Percentiles rank a stretch among this genome's conserved stretches.
These are phyloP conservation scores for Nothophytophthora sp. DNA, from an alignment of 352 stramenopile species.

Conservation along the genomic window DNA sequence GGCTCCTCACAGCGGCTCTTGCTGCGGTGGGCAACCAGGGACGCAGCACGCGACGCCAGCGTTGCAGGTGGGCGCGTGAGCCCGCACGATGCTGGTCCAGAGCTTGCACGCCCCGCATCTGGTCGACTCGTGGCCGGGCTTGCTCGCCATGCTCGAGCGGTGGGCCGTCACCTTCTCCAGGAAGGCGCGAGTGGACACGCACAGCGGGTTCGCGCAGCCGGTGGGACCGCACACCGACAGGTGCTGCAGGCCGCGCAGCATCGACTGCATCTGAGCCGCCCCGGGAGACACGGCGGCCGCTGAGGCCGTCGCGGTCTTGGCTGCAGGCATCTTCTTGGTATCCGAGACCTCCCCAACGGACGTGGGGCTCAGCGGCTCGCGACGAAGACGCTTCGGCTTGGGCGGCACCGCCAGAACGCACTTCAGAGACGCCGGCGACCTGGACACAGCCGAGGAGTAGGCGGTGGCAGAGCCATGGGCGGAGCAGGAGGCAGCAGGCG, in stretches of 20 bases:
- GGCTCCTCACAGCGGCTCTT: neutral
- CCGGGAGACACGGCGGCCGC: conserved; percentile 22
- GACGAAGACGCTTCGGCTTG: conserved; percentile 30
- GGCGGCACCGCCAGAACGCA: conserved; percentile 12
- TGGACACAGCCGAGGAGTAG: neutral
- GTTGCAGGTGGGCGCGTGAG: conserved; percentile 33
- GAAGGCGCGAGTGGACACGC: conserved; percentile 54
- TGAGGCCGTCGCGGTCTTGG: conserved; percentile 4
- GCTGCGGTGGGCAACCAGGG: conserved; percentile 35
- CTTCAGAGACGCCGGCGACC: conserved; percentile 9
- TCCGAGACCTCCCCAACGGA: conserved; percentile 46
- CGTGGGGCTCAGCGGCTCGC: conserved; percentile 41
- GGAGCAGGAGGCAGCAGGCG: neutral
- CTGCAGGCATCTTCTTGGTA: conserved; percentile 19
- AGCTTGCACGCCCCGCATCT: conserved; percentile 64
- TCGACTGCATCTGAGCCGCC: conserved; percentile 55
- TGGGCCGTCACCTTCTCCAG: conserved; percentile 53
- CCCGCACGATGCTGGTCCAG: conserved; percentile 43
- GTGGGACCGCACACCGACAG: conserved; percentile 28
- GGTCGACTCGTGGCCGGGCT: conserved; percentile 23
- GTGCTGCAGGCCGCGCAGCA: conserved; percentile 54
- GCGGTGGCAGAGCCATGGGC: neutral
- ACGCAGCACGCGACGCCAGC: conserved; percentile 25
- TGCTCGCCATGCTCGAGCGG: conserved; percentile 21
- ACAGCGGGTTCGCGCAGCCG: conserved; percentile 54